Conservation (phyloP, 148 eudicot species). For the Rhododendron simsii region DNA sequence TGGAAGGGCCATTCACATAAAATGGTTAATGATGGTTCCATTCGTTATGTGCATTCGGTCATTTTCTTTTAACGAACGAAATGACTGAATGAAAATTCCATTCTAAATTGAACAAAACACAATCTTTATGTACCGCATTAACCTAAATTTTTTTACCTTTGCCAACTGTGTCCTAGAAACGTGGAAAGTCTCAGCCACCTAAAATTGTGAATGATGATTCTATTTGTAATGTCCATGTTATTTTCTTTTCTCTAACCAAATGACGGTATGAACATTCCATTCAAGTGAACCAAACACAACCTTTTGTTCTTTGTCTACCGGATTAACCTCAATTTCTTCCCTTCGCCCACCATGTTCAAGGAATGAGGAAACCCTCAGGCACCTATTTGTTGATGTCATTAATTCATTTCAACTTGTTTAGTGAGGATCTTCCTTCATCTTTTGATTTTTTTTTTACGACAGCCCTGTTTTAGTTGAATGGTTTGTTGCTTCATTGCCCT, state of each 20-base stretch:
- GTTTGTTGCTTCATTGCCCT: neutral
- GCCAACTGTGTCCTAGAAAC: too few relatives aligned
- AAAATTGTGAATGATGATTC: too few relatives aligned
- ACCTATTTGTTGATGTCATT: neutral
- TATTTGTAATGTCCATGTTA: too few relatives aligned
- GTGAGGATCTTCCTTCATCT: neutral
- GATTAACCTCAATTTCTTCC: neutral
- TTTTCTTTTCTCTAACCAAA: neutral
- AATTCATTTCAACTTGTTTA: neutral
- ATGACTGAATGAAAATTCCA: too few relatives aligned
- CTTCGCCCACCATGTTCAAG: neutral
- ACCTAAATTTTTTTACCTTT: too few relatives aligned
- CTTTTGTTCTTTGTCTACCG: neutral
- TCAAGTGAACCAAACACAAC: neutral
- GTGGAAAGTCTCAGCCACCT: too few relatives aligned
- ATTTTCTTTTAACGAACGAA: too few relatives aligned
- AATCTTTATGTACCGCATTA: too few relatives aligned
- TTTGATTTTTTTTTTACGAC: neutral
- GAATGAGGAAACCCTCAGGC: neutral
- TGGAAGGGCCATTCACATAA: too few relatives aligned
- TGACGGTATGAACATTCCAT: neutral
- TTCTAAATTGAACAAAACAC: too few relatives aligned
- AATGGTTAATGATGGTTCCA: too few relatives aligned
- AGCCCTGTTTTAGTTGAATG: neutral
- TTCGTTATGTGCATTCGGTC: too few relatives aligned